Conservation (phyloP, 2,329 filamentous ascomycete genomes). For the Chaetomium olivaceum region DNA sequence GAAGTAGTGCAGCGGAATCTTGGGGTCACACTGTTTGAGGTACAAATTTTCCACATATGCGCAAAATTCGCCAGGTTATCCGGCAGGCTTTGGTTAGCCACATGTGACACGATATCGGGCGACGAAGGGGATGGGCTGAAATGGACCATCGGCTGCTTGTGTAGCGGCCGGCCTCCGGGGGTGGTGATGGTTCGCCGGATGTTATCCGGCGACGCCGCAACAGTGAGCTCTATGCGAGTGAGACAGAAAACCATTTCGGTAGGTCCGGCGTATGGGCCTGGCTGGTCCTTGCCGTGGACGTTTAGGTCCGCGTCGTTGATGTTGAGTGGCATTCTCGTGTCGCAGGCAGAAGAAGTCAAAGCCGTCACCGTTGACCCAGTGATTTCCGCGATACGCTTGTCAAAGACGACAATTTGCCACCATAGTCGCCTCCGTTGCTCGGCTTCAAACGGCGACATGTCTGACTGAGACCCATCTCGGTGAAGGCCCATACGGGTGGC, state of each 20-base stretch:
- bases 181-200: slow-evolving; percentile 30
- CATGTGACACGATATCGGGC: slow-evolving; percentile 47
- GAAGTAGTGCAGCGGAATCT: slow-evolving; percentile 61
- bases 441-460: slow-evolving; percentile 59
- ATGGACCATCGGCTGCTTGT: slow-evolving; percentile 35
- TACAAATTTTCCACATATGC: slow-evolving; percentile 58
- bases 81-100: slow-evolving; percentile 53
- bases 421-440: slow-evolving; percentile 72
- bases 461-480: slow-evolving; percentile 57
- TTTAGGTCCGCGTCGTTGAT: slow-evolving; percentile 63
- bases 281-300: slow-evolving; percentile 56
- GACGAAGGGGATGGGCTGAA: slow-evolving; percentile 42
- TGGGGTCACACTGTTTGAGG: slow-evolving; percentile 56
- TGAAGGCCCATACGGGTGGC: slow-evolving; percentile 70
- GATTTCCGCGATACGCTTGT: slow-evolving; percentile 68
- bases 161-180: slow-evolving; percentile 33
- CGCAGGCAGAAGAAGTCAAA: slow-evolving; percentile 51
- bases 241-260: slow-evolving; percentile 64
- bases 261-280: slow-evolving; percentile 49
- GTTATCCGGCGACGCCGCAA: slow-evolving; percentile 53
- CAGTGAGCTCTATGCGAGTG: slow-evolving; percentile 57
- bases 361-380: slow-evolving; percentile 59
- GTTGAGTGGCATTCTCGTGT: slow-evolving; percentile 60
- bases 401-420: slow-evolving; percentile 71
- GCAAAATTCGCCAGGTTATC: slow-evolving; percentile 56